Evolutionary conservation across 2,329 filamentous ascomycete species (phyloP), one percentile per base, ranked within the genome.

Genomic region (Exserohilum rostratum): DNA sequence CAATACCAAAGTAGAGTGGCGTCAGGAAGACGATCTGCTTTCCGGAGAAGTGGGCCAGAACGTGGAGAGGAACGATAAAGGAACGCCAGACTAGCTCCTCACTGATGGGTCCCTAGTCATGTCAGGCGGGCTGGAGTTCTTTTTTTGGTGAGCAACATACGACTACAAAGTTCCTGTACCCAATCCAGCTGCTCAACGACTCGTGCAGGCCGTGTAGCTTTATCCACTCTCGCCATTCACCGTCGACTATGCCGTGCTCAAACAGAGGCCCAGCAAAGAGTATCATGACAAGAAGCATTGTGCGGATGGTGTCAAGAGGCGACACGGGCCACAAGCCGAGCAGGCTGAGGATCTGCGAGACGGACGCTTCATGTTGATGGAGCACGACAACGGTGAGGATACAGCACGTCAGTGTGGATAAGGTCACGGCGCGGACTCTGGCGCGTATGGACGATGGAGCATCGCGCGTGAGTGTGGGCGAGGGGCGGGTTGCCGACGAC

Each of bases 71-170:
- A 34, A 97, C 83, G 47, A 93, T 87, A 62, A 92, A 86, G 3
- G 91, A 91, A 69, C 95, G 90, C 81, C 97, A 99, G 67, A 97
- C 89, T 56, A 96, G 80, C 77, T 99, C 95, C 78, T 99, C 95
- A 10, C 92, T 96, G 50, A 95, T 79, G 0, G 95, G 93, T 31
- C 91, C 92, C 67, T 72, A 35, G 13, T n/a, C 29, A 57, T 35
- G 64, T 65, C 40, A 68, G 61, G 17, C 22, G 12, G 2, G 15
- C 22, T 15, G 1, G 13, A 11, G 45, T 15, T 17, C 5, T 7
- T 6, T 38, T 11, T 31, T 11, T 15, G 33, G 20, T 15, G 37
- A 5, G 43, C 18, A 37, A 80, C 89, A 67, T 80, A 95, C 92
- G 35, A 90, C 90, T 57, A 98, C 83, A 70, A 89, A 86, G 71